These are phyloP conservation scores for Amphirosellinia nigrospora DNA, from an alignment of 495 filamentous ascomycete species.

Conservation along the genomic window DNA sequence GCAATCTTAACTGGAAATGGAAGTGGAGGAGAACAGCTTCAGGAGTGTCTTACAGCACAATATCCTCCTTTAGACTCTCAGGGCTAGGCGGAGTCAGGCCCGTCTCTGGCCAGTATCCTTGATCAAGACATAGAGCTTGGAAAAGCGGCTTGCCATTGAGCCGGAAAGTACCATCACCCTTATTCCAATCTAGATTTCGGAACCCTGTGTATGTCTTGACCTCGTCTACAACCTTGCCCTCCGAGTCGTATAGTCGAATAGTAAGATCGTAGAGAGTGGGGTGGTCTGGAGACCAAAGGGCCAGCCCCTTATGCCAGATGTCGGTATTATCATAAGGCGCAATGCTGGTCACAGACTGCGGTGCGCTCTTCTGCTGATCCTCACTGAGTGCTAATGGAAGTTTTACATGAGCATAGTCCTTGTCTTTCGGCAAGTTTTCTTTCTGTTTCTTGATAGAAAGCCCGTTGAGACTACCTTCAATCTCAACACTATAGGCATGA, in stretches of 20 bases:
- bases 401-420: slow-evolving; percentile 50
- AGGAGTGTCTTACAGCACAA: slow-evolving; percentile 42
- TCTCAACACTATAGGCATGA: slow-evolving; percentile 40
- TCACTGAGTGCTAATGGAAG: slow-evolving; percentile 55
- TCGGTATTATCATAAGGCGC: slow-evolving; percentile 30
- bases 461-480: slow-evolving; percentile 39
- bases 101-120: slow-evolving; percentile 68
- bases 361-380: slow-evolving; percentile 36
- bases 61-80: slow-evolving; percentile 61
- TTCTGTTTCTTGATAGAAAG: slow-evolving; percentile 42
- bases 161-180: slow-evolving; percentile 58
- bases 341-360: slow-evolving; percentile 27
- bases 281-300: slow-evolving; percentile 61
- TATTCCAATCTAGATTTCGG: slow-evolving; percentile 58
- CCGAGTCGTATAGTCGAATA: slow-evolving; percentile 43
- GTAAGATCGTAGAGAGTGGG: slow-evolving; percentile 63
- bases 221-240: slow-evolving; percentile 52
- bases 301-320: slow-evolving; percentile 39
- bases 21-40: background rate
- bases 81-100: slow-evolving; percentile 59
- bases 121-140: slow-evolving; percentile 63
- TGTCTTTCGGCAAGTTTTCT: slow-evolving; percentile 38
- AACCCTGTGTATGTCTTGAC: slow-evolving; percentile 65
- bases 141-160: slow-evolving; percentile 65
- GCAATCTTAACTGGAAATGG: background rate